Evolutionary conservation across 768 basidiomycete species (phyloP), one percentile per base, ranked within the genome.

Genomic region (Tephrocybe sp.): DNA sequence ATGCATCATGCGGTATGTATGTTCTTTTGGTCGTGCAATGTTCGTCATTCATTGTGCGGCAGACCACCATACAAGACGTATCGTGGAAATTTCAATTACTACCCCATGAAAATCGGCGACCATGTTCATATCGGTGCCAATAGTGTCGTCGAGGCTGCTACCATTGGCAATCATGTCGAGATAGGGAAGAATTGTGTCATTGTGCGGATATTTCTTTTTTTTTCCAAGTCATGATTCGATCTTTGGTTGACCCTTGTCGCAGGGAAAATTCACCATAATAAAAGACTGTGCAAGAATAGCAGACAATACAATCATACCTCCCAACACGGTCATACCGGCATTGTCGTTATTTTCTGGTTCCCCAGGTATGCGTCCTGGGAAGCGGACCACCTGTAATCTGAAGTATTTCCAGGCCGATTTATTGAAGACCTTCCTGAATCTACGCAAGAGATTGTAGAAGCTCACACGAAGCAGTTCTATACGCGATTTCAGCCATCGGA

Each of bases 181-280:
- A 96, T 99, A 49, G 96, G 96, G 32, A 91, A 89, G 72, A 92
- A 92, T 63, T 96, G 95, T 63, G 84, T 98, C 54, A 91, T 99
- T 56, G 96, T 94, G 59, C 52, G 87, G 49, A 49, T 49, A 13
- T 39, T 48, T 32, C 21, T 22, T n/a, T 15, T 35, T 47, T 3
- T 9, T 52, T 40, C 21, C 51, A n/a, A 28, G 7, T 37, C 28
- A 9, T n/a, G n/a, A n/a, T n/a, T n/a, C n/a, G n/a, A n/a, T n/a
- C 24, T 13, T 19, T 42, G 36, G n/a, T 31, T 27, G 16, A 12
- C 25, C 16, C 18, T 25, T 24, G n/a, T 21, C 18, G 24, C 59
- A 98, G 95, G 95, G 97, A 19, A 94, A 97, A 66, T 97, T 98
- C 60, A 86, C 88, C 0, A 94, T 96, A 50, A 94, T 98, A 66